Evolutionary conservation across 257 asterid genomes (phyloP).

Genomic region (Thymus quinquecostatus): DNA sequence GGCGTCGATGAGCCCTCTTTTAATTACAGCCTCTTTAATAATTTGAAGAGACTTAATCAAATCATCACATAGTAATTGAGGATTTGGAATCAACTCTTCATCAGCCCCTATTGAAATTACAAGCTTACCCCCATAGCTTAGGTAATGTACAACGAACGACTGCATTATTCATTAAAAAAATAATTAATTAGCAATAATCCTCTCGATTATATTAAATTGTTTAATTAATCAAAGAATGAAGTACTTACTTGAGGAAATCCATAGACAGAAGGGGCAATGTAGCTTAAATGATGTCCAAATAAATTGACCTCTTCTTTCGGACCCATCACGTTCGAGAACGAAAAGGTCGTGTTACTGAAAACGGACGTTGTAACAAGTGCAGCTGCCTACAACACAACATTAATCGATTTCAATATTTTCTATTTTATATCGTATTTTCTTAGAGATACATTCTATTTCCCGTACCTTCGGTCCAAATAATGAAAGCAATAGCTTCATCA

Average conservation of each 20-base stretch:
- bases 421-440: neutral
- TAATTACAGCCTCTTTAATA: conserved; percentile 37
- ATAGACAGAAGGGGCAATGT: conserved; percentile 42
- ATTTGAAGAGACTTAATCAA: conserved; percentile 36
- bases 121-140: conserved; percentile 47
- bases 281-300: conserved; percentile 19
- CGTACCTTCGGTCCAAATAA: conserved; percentile 48
- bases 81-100: conserved; percentile 48
- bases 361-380: neutral
- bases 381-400: neutral
- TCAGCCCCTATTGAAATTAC: conserved; percentile 45
- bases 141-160: conserved; percentile 44
- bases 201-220: no score
- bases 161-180: conserved; percentile 22
- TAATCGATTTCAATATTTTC: neutral
- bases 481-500: conserved; percentile 24
- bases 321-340: conserved; percentile 21
- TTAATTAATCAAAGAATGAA: no score
- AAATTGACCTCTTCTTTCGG: conserved; percentile 10
- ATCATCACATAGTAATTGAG: conserved; percentile 50
- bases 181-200: neutral
- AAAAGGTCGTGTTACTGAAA: conserved; percentile 1
- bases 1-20: neutral
- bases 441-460: no score
- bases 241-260: conserved; percentile 46